Base-by-base conservation (phyloP, 1,284 basidiomycete species). In the Puccinia triticina region DNA sequence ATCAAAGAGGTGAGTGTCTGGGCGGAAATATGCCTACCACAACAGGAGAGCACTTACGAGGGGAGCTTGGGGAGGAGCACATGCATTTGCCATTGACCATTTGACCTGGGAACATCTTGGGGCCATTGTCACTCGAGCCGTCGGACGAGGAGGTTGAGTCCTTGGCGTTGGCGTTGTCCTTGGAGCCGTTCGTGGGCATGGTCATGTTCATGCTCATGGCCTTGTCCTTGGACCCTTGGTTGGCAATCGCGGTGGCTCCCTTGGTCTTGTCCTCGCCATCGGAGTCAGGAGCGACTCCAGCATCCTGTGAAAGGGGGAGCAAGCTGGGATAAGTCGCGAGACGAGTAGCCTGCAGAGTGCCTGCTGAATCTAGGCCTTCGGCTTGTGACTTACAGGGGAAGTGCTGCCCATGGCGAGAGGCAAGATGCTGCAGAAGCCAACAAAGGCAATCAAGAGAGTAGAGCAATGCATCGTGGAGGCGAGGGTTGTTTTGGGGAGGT, bases 381-480 rank as follows among this genome's bases (percentile, higher is more conserved):
- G 2, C n/a, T 40, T 23, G 11, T 1, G n/a, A 48, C 66, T 46
- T 69, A 69, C 66, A 32, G 64, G 0, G 66, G 66, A 46, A 23
- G 3, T 48, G n/a, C 23, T 43, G 5, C n/a, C 40, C 66, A 69
- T 69, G 66, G 43, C 23, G 66, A 69, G 66, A 29, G 66, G 40
- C 43, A 69, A 0, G 43, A 26, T 29, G 66, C 43, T 69, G 43
- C 43, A 69, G 43, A 69, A 48, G 66, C 43, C 66, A 69, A 48
- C 66, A 26, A 69, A 1, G 43, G 66, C 66, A 18, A 69, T 69
- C 16, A 69, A n/a, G 14, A 69, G 43, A 37, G 43, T 69, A 37
- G 66, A 26, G 43, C 18, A 69, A 18, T 48, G 66, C 66, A 69
- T 69, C 16, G 14, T 69, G 66, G 37, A 23, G 21, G 37, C 21